A percentile compares a stretch with the other conserved stretches of the same genome.
Conservation (phyloP, 208 protist genomes). For the Trypanosoma mega region DNA sequence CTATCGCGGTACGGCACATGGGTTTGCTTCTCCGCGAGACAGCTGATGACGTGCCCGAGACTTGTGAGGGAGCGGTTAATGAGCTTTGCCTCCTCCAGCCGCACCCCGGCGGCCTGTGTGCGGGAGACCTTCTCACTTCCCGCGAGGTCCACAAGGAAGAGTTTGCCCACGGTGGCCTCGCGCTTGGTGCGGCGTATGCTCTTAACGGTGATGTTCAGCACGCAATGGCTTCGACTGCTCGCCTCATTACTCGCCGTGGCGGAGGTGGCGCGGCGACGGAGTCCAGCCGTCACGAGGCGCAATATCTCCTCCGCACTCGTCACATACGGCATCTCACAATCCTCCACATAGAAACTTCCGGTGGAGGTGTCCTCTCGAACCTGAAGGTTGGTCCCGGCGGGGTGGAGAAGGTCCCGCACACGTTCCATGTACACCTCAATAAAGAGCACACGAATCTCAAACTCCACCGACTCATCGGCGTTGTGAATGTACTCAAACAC, state of each 20-base stretch:
- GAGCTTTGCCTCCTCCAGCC: constrained; percentile 90
- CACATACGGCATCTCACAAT: constrained; percentile 84
- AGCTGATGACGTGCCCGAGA: constrained; percentile 84
- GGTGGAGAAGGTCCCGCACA: constrained; percentile 92
- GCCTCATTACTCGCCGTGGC: constrained; percentile 88
- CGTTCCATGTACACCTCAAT: constrained; percentile 98
- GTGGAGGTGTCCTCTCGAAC: constrained; percentile 71
- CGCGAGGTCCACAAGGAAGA: constrained; percentile 90
- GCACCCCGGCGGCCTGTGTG: constrained; percentile 77
- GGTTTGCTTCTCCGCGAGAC: constrained; percentile 57
- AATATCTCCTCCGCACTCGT: constrained; percentile 82
- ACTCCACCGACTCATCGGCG: constrained; percentile 73
- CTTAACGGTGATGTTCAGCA: constrained; percentile 82
- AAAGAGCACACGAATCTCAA: constrained; percentile 94
- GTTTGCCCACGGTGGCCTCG: constrained; percentile 79
- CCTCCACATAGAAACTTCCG: constrained; percentile 88
- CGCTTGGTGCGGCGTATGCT: constrained; percentile 44
- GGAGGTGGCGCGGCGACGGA: constrained; percentile 68
- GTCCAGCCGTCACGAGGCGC: constrained; percentile 71
- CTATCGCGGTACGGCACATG: constrained; percentile 90
- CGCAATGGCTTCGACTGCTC: constrained; percentile 85
- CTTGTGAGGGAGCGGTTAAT: constrained; percentile 92
- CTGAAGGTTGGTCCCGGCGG: constrained; percentile 33
- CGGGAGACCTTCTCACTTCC: constrained; percentile 89
- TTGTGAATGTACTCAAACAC: constrained; percentile 87